Evolutionary conservation across 352 stramenopile species (phyloP), one percentile per base, ranked within the genome.

Genomic region (Globisporangium alternatum): DNA sequence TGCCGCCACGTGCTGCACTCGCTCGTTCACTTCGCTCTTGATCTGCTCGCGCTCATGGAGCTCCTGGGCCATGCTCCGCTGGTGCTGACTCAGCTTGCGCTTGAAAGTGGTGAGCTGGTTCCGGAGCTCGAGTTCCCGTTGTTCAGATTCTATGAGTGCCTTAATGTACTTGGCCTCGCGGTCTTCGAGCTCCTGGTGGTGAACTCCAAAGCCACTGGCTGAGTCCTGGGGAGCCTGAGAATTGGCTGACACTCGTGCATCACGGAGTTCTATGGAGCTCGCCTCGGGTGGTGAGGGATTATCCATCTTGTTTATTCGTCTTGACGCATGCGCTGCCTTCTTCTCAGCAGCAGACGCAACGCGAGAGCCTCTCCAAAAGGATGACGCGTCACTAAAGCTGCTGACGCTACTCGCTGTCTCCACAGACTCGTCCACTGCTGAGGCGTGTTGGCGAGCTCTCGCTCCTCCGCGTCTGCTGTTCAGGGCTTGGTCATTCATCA

Each of bases 151-250:
- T 75, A 93, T 93, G 22, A 93, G 59, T 8, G 82, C 82, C 17
- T 77, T 73, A 22, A 93, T 87, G 51, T 91, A 91, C 52, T 89
- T 88, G 12, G 81, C 81, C 67, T 93, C 85, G 22, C 80, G 75
- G 1, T 83, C 69, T 28, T 91, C 77, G 0, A 90, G 76, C 21
- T 90, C 80, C 5, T 85, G 74, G 19, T 86, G 69, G 3, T 65
- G 65, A 9, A 55, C 41, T 9, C 30, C 47, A 30, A 2, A 3
- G 21, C 13, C 17, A 25, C 10, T 22, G 0, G 17, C 9, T 30
- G 5, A 30, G 3, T 55, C 9, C 3, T 54, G 56, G 7, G 5
- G 21, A 8, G 2, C 5, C 37, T 1, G 13, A 22, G 5, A 52
- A 10, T 21, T 51, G 13, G 8, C 15, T 25, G 25, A 17, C 7